Conservation (phyloP, 2,329 filamentous ascomycete species). For the Alternaria sp. region DNA sequence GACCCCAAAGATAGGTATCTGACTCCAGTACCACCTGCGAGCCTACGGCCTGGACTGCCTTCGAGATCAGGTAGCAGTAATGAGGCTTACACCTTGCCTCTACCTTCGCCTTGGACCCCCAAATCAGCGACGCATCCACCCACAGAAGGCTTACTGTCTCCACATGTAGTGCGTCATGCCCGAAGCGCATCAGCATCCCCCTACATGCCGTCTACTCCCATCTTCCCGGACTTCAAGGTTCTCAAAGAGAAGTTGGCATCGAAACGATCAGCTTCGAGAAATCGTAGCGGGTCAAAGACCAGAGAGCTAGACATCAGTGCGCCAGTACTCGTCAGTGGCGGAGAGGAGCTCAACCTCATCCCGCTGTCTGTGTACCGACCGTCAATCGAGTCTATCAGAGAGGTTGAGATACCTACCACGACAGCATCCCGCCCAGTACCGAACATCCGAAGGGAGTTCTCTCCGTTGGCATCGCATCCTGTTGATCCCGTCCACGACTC, state of each 20-base stretch:
- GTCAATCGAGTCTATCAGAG: conserved; percentile 22
- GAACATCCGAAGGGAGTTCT: conserved; percentile 31
- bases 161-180: conserved; percentile 32
- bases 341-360: conserved; percentile 37
- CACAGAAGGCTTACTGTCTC: conserved; percentile 28
- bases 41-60: conserved; percentile 43
- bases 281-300: conserved; percentile 29
- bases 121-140: conserved; percentile 41
- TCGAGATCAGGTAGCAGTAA: conserved; percentile 22
- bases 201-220: conserved; percentile 30
- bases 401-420: conserved; percentile 9
- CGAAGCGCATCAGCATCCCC: conserved; percentile 43
- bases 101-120: conserved; percentile 29
- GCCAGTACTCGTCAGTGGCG: conserved; percentile 41
- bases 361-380: conserved; percentile 42
- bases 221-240: conserved; percentile 40
- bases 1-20: conserved; percentile 78
- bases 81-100: conserved; percentile 26
- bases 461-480: conserved; percentile 43
- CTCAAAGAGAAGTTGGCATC: conserved; percentile 42
- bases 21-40: conserved; percentile 64
- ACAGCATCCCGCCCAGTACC: conserved; percentile 16
- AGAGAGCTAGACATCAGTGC: conserved; percentile 42
- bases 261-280: conserved; percentile 33
- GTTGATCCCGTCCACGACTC: conserved; percentile 28